Percentiles rank a stretch among this genome's conserved stretches.
phyloP scores from a whole-genome alignment of 2,329 filamentous ascomycete species.

The Dactylellina sp. region DNA sequence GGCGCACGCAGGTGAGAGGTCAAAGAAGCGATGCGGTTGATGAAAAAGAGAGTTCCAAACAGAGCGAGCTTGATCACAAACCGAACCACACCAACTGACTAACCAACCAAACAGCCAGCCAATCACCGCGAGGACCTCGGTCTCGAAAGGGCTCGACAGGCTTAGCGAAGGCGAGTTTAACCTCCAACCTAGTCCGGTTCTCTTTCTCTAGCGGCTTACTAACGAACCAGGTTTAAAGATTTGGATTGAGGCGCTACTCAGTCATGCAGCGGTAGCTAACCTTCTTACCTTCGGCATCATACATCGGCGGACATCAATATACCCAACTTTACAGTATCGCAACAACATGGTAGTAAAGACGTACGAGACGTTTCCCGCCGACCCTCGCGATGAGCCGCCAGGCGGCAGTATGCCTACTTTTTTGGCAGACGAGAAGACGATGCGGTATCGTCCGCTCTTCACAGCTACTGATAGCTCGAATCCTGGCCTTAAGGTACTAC shows the following conservation, averaged over 20 bases:
- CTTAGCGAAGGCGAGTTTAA: not conserved
- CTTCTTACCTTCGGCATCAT: not conserved
- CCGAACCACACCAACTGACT: not conserved
- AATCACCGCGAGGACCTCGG: not conserved
- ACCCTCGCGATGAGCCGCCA: slow-evolving; percentile 46
- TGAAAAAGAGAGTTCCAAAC: slow-evolving; percentile 6
- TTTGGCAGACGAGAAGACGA: slow-evolving; percentile 42
- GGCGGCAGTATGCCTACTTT: slow-evolving; percentile 24
- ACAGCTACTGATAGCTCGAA: slow-evolving; percentile 32
- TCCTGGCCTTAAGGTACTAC: slow-evolving; percentile 14
- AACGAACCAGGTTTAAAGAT: no score
- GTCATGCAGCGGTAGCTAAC: no score
- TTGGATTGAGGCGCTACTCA: no score
- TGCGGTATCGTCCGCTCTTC: slow-evolving; percentile 47
- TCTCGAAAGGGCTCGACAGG: no score
- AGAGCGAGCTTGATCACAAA: no score
- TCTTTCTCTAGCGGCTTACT: no score
- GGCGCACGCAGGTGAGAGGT: not conserved
- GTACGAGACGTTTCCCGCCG: slow-evolving; percentile 45
- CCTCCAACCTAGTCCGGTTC: no score
- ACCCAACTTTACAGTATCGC: no score
- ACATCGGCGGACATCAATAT: not conserved
- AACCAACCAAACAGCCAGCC: not conserved
- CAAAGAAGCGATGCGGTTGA: slow-evolving; percentile 19
- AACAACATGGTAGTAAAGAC: slow-evolving; percentile 46